Percentiles rank a stretch among this genome's conserved stretches.
Evolutionary conservation across 495 filamentous ascomycete genomes (phyloP).

Genomic region (Penicillium goetzii): DNA sequence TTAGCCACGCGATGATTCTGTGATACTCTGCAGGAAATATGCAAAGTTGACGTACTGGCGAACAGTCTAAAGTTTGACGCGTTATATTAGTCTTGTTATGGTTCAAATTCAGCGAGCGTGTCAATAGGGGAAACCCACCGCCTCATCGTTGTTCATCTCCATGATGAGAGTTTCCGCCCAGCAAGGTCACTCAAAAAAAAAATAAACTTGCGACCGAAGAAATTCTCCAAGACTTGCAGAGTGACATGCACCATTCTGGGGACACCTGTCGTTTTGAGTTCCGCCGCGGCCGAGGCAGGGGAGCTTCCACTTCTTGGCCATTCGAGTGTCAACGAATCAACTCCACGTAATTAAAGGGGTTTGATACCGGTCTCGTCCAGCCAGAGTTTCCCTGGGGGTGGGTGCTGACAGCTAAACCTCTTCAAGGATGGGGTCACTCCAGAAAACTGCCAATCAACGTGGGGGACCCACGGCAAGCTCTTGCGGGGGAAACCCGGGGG

Average conservation of each 20-base stretch:
- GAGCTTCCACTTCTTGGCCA: not conserved
- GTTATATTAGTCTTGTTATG: conserved; percentile 10
- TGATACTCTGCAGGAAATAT: not conserved
- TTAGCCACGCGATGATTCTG: conserved; percentile 10
- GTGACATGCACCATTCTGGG: not conserved
- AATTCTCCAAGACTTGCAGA: not conserved
- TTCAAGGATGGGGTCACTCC: not conserved
- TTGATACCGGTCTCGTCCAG: conserved; percentile 10
- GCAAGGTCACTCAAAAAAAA: not conserved
- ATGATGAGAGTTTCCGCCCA: conserved; percentile 26
- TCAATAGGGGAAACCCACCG: conserved; percentile 22
- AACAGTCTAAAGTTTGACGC: conserved; percentile 26
- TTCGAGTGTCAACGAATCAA: not conserved
- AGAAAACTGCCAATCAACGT: not conserved
- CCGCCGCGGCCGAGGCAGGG: conserved; percentile 7
- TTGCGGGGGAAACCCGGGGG: not conserved
- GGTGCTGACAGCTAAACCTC: conserved; percentile 2
- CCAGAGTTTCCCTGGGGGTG: not conserved
- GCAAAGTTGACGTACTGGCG: conserved; percentile 30
- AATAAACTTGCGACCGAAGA: not conserved
- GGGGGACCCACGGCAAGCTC: not conserved
- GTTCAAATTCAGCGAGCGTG: not conserved
- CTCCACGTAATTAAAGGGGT: conserved; percentile 6
- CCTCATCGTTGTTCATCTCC: conserved; percentile 50
- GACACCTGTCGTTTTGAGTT: conserved; percentile 4